These are phyloP conservation scores for Trametes versicolor DNA, from an alignment of 1,284 basidiomycete species.

Conservation along the genomic window DNA sequence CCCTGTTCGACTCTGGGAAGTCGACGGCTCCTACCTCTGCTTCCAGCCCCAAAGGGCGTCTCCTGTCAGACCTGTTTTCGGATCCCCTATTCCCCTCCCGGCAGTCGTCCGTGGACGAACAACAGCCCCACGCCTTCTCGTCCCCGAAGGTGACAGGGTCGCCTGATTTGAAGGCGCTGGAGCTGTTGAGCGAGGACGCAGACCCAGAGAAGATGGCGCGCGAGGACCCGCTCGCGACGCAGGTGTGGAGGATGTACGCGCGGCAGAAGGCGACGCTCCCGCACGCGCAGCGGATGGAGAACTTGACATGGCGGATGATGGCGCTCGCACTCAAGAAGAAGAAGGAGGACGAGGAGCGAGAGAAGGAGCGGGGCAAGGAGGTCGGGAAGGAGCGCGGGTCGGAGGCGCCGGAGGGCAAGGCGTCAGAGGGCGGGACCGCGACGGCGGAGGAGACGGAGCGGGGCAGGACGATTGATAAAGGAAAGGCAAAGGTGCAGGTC, in stretches of 20 bases:
- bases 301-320: slow-evolving; percentile 99
- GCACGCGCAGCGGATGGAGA: slow-evolving; percentile 96
- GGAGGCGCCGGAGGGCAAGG: slow-evolving; percentile 30
- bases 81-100: slow-evolving; percentile 66
- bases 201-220: slow-evolving; percentile 74
- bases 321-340: slow-evolving; percentile 91
- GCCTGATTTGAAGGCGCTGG: slow-evolving; percentile 62
- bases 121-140: slow-evolving; percentile 60
- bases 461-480: slow-evolving; percentile 79
- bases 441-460: slow-evolving; percentile 55
- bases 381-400: slow-evolving; percentile 72
- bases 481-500: slow-evolving; percentile 76
- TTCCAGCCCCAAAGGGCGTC: slow-evolving; percentile 47
- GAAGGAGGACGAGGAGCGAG: slow-evolving; percentile 70
- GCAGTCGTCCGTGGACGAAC: slow-evolving; percentile 51
- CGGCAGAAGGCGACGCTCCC: slow-evolving; percentile 88
- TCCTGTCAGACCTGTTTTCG: slow-evolving; percentile 76
- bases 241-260: slow-evolving; percentile 98
- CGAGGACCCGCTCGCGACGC: slow-evolving; percentile 92
- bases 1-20: slow-evolving; percentile 37
- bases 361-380: slow-evolving; percentile 71
- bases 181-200: slow-evolving; percentile 51
- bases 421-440: slow-evolving; percentile 40
- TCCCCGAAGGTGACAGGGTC: slow-evolving; percentile 74
- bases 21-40: slow-evolving; percentile 45